Evolutionary conservation across 2,329 filamentous ascomycete genomes (phyloP).

Genomic region (Penicillium oxalicum): DNA sequence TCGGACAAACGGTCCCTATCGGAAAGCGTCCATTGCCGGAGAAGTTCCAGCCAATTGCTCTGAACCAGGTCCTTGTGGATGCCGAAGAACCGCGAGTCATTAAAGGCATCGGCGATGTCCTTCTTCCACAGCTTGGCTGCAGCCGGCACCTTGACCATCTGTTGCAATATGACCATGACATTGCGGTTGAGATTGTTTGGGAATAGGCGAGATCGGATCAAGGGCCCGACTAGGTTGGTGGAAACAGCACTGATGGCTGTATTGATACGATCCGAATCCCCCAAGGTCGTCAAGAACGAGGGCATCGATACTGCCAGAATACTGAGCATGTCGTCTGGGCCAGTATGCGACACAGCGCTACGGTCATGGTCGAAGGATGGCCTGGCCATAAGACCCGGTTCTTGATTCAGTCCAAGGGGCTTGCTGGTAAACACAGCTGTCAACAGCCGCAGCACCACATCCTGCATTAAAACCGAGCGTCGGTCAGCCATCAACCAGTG

Average conservation of each 20-base stretch:
- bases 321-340: slow-evolving; percentile 68
- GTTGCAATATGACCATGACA: slow-evolving; percentile 66
- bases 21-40: slow-evolving; percentile 74
- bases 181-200: slow-evolving; percentile 73
- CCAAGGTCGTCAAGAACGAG: slow-evolving; percentile 72
- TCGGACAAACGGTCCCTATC: slow-evolving; percentile 89
- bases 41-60: slow-evolving; percentile 71
- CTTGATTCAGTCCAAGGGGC: slow-evolving; percentile 65
- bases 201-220: slow-evolving; percentile 76
- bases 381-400: slow-evolving; percentile 41
- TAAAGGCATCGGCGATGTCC: slow-evolving; percentile 86
- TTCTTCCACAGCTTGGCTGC: slow-evolving; percentile 89
- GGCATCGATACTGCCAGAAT: slow-evolving; percentile 76
- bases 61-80: slow-evolving; percentile 60
- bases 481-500: slow-evolving; percentile 9
- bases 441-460: slow-evolving; percentile 79
- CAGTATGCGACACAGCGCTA: slow-evolving; percentile 35
- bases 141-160: slow-evolving; percentile 69
- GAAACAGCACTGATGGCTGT: slow-evolving; percentile 76
- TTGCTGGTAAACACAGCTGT: slow-evolving; percentile 92
- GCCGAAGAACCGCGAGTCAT: slow-evolving; percentile 80
- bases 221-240: slow-evolving; percentile 72
- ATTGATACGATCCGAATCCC: slow-evolving; percentile 77
- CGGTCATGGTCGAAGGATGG: slow-evolving; percentile 39
- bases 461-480: slow-evolving; percentile 46